These are phyloP conservation scores for Silene uniflora DNA, from an alignment of 148 eudicot genomes.

Conservation along the genomic window DNA sequence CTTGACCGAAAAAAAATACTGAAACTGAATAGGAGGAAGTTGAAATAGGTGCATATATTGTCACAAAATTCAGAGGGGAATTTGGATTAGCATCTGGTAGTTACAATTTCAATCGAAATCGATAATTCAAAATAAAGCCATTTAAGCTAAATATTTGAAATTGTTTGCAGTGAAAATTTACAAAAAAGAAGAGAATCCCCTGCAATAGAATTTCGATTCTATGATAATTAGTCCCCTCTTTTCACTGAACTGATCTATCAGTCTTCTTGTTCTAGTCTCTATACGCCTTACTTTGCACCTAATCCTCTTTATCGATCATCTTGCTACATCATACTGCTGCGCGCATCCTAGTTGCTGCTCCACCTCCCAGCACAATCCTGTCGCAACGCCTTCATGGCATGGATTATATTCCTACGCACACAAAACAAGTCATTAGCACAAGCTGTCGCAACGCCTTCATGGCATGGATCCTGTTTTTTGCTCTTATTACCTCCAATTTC, in stretches of 20 bases:
- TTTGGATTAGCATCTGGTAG: slow-evolving; percentile 25
- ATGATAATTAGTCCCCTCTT: slow-evolving; percentile 24
- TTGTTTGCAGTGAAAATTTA: slow-evolving; percentile 39
- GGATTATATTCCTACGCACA: slow-evolving; percentile 64
- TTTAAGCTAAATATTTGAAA: slow-evolving; percentile 32
- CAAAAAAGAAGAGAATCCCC: slow-evolving; percentile 44
- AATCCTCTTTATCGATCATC: slow-evolving; percentile 21
- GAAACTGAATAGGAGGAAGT: neutral
- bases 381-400: slow-evolving; percentile 73
- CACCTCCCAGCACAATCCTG: slow-evolving; percentile 80
- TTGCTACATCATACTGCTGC: slow-evolving; percentile 36
- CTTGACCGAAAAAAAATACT: too few species aligned
- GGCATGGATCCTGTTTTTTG: slow-evolving; percentile 40
- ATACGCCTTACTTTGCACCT: neutral
- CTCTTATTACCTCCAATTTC: slow-evolving; percentile 64
- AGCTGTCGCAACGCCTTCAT: slow-evolving; percentile 71
- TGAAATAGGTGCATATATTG: neutral
- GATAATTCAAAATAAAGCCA: slow-evolving; percentile 14
- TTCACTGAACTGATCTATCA: slow-evolving; percentile 15
- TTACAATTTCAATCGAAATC: slow-evolving; percentile 25
- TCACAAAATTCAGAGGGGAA: slow-evolving; percentile 24
- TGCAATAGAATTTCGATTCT: slow-evolving; percentile 25
- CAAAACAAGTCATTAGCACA: slow-evolving; percentile 45
- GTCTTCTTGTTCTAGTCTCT: slow-evolving; percentile 22
- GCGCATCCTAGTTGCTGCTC: slow-evolving; percentile 71